Conservation (phyloP, 306 rosid genomes). For the Vicia villosa region DNA sequence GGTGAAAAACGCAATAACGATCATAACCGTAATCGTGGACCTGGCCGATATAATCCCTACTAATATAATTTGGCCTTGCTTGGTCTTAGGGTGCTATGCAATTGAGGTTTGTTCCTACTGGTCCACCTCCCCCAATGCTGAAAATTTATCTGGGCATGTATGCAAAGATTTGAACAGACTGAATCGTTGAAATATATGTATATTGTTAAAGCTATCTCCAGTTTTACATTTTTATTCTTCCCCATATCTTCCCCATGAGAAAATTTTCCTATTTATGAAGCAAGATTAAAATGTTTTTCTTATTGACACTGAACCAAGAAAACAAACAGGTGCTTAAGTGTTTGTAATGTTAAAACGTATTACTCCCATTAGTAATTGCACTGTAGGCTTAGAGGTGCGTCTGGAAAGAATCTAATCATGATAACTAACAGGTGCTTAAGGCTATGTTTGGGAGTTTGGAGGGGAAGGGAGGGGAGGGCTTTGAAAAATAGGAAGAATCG, state of each 20-base stretch:
- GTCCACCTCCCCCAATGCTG: background rate
- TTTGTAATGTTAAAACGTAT: no score
- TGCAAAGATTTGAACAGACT: conserved; percentile 1
- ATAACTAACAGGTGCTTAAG: no score
- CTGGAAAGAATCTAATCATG: no score
- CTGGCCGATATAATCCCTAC: conserved; percentile 63
- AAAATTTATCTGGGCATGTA: conserved; percentile 3
- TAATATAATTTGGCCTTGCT: conserved; percentile 15
- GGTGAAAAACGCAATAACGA: conserved; percentile 53
- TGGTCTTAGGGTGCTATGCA: conserved; percentile 22
- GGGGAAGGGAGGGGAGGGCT: no score
- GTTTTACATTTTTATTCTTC: background rate
- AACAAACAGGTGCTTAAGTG: no score
- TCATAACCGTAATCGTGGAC: conserved; percentile 48
- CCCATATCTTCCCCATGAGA: background rate
- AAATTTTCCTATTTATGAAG: conserved; percentile 6
- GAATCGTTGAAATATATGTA: conserved; percentile 21
- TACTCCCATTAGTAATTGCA: background rate
- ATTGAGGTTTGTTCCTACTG: conserved; percentile 19
- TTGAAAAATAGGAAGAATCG: no score
- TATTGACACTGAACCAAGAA: background rate
- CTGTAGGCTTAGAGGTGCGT: background rate
- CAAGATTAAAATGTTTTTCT: background rate
- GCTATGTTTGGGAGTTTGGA: no score
- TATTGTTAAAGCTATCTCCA: background rate